Evolutionary conservation across 148 eudicot genomes (phyloP).

Genomic region (Cornus suecica): DNA sequence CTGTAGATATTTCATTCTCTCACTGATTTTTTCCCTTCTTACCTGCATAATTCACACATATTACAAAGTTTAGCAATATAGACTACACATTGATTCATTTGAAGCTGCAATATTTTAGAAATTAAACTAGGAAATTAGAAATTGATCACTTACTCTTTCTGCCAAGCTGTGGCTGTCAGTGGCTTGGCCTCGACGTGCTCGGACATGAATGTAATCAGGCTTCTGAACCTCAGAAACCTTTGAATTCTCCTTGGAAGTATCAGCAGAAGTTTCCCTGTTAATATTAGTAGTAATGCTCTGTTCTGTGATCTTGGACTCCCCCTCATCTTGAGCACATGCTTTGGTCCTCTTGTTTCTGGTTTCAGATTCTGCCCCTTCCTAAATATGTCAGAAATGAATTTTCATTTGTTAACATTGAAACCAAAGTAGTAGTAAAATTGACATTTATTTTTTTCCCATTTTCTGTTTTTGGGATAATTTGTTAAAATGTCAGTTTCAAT

Average conservation of each 20-base stretch:
- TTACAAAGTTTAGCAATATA: not conserved
- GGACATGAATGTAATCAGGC: constrained; percentile 87
- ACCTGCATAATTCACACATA: constrained; percentile 41
- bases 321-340: constrained; percentile 44
- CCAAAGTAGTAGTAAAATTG: not conserved
- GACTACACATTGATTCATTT: not conserved
- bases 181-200: constrained; percentile 98
- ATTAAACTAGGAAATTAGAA: not conserved
- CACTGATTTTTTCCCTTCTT: constrained; percentile 91
- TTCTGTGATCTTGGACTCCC: constrained; percentile 59
- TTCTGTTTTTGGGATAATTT: not conserved
- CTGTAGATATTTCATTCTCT: constrained; percentile 91
- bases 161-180: constrained; percentile 99
- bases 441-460: not conserved
- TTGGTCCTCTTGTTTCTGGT: constrained; percentile 49
- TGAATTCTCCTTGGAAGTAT: constrained; percentile 56
- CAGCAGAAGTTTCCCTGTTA: constrained; percentile 46
- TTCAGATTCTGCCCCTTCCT: constrained; percentile 49
- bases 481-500: not conserved
- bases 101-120: not conserved
- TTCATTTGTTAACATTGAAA: not conserved
- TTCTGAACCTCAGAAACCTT: constrained; percentile 59
- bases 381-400: not conserved
- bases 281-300: constrained; percentile 32
- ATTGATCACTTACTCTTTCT: constrained; percentile 61